Conservation (phyloP, 2,329 filamentous ascomycete species). For the Chaetomium sp. region DNA sequence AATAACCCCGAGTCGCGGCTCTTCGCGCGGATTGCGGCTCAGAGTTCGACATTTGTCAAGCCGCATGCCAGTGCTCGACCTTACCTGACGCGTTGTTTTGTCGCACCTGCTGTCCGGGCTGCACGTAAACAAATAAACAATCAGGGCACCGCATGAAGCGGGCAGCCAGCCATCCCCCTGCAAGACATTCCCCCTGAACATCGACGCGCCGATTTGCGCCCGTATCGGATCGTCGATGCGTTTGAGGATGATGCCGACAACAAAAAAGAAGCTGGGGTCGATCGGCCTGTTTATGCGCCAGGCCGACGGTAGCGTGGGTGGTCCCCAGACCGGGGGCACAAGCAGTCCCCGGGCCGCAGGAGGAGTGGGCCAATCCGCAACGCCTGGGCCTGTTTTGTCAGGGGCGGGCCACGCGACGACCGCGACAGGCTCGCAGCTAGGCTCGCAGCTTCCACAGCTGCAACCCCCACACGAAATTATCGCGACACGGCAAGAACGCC, state of each 20-base stretch:
- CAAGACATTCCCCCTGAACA: slow-evolving; percentile 11
- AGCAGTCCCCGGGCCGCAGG: slow-evolving; percentile 19
- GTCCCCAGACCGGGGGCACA: slow-evolving; percentile 11
- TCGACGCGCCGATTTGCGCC: slow-evolving; percentile 9
- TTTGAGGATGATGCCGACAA: slow-evolving; percentile 39
- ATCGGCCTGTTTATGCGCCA: slow-evolving; percentile 35
- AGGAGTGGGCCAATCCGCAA: slow-evolving; percentile 30
- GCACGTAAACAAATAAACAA: slow-evolving; percentile 36
- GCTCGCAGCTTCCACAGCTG: slow-evolving; percentile 31
- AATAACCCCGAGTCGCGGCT: slow-evolving; percentile 34
- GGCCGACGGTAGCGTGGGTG: slow-evolving; percentile 26
- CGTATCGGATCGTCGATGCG: slow-evolving; percentile 26
- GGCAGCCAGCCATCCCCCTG: slow-evolving; percentile 21
- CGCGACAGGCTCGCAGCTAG: slow-evolving; percentile 21
- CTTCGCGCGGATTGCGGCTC: slow-evolving; percentile 22
- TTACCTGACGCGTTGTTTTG: slow-evolving; percentile 16
- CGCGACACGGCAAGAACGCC: slow-evolving; percentile 41
- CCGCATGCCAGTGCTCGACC: slow-evolving; percentile 19
- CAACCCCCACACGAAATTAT: slow-evolving; percentile 39
- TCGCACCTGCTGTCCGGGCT: slow-evolving; percentile 16
- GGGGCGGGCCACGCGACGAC: slow-evolving; percentile 14
- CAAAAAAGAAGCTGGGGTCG: slow-evolving; percentile 42
- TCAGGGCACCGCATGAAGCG: slow-evolving; percentile 13
- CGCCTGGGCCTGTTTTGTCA: slow-evolving; percentile 26
- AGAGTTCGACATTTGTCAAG: slow-evolving; percentile 17